phyloP scores from a whole-genome alignment of 2,329 filamentous ascomycete species.

The Sporothrix humicola region DNA sequence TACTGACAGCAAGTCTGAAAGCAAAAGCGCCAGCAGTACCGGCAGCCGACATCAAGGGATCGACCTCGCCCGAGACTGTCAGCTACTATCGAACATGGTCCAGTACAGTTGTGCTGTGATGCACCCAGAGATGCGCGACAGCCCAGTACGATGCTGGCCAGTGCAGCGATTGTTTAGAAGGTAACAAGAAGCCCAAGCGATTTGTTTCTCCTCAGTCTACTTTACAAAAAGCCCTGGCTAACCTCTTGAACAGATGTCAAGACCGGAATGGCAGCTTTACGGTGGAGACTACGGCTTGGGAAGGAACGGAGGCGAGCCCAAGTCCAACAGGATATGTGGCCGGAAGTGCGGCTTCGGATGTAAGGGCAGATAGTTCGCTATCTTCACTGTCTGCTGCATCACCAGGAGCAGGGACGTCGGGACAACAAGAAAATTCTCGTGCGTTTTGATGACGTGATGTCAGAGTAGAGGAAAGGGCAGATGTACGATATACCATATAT shows the following conservation, averaged over 20 bases:
- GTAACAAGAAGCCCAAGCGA: conserved; percentile 45
- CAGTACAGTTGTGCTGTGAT: conserved; percentile 66
- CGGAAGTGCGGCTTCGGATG: neutral
- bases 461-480: neutral
- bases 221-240: too few species aligned
- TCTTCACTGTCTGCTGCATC: neutral
- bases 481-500: conserved; percentile 5
- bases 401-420: neutral
- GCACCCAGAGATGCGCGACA: conserved; percentile 52
- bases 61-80: conserved; percentile 58
- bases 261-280: conserved; percentile 63
- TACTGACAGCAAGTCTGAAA: neutral
- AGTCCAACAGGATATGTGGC: neutral
- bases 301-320: conserved; percentile 45
- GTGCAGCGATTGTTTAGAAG: conserved; percentile 65
- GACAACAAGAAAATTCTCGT: neutral
- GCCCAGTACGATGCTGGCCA: conserved; percentile 60
- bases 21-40: neutral
- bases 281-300: conserved; percentile 70
- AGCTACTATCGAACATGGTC: conserved; percentile 59
- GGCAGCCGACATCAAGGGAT: conserved; percentile 45
- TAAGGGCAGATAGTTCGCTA: neutral
- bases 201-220: too few species aligned
- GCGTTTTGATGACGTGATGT: neutral
- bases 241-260: conserved; percentile 55